phyloP scores from a whole-genome alignment of 2,329 filamentous ascomycete species.

The Fusarium pseudonygamai region DNA sequence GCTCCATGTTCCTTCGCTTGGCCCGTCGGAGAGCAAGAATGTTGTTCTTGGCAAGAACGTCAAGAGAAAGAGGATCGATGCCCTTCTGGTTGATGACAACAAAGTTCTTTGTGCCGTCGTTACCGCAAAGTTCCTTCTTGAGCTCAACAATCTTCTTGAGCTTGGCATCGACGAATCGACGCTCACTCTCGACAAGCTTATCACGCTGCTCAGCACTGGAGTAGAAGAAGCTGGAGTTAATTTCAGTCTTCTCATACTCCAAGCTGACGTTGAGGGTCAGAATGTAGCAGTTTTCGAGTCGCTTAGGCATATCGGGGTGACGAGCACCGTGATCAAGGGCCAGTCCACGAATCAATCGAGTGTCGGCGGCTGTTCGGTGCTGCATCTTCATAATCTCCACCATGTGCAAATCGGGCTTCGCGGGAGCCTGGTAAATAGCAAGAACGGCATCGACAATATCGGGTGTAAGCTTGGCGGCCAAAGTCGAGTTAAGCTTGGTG shows the following conservation, averaged over 20 bases:
- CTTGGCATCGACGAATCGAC: slow-evolving; percentile 95
- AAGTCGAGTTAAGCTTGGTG: slow-evolving; percentile 89
- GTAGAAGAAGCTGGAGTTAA: slow-evolving; percentile 99
- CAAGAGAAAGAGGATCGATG: slow-evolving; percentile 94
- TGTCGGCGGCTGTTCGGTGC: slow-evolving; percentile 94
- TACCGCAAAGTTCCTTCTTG: slow-evolving; percentile 97
- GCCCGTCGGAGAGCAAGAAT: slow-evolving; percentile 94
- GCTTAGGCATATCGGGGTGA: slow-evolving; percentile 98
- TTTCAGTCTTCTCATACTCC: slow-evolving; percentile 99
- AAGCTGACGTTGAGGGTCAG: slow-evolving; percentile 95
- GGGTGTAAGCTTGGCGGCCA: slow-evolving; percentile 91
- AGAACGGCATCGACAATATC: slow-evolving; percentile 97
- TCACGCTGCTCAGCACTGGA: slow-evolving; percentile 96
- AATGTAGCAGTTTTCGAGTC: slow-evolving; percentile 94
- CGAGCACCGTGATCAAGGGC: slow-evolving; percentile 94
- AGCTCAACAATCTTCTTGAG: slow-evolving; percentile 96
- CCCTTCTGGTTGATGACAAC: slow-evolving; percentile 99
- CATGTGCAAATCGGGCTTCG: slow-evolving; percentile 98
- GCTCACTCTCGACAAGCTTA: slow-evolving; percentile 97
- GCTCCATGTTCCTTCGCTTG: slow-evolving; percentile 99
- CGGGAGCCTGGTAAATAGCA: slow-evolving; percentile 87
- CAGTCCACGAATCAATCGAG: slow-evolving; percentile 91
- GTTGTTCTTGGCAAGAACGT: slow-evolving; percentile 97
- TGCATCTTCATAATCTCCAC: slow-evolving; percentile 99
- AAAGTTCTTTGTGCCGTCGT: slow-evolving; percentile 92